Base-by-base conservation (phyloP, 2,329 filamentous ascomycete genomes). In the Aspergillus luchuensis region DNA sequence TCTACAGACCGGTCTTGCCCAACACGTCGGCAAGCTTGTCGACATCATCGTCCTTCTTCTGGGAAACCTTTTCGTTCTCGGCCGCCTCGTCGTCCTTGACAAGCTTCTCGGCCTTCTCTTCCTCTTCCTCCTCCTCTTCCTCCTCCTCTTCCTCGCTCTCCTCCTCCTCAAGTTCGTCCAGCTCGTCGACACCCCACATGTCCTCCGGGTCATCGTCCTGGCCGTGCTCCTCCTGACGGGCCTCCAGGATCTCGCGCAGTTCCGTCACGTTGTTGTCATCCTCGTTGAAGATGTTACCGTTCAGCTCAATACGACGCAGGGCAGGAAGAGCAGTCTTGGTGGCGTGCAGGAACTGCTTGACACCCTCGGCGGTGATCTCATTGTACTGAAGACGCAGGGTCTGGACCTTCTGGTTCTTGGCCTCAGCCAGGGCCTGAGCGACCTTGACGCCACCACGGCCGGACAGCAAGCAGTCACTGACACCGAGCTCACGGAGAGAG, bases 281-380 rank as follows among this genome's bases (percentile, higher is more conserved):
- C 76, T 97, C 93, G 8, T 85, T 82, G 69, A 99, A 97, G 74
- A 92, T 95, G 81, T 99, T 99, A 54, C 95, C 95, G 75, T 99
- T 98, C 67, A 99, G 81, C 79, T 98, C 95, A 53, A 99, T 86
- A 70, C 93, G 89, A 79, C 89, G 90, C 66, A 99, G 80, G 11
- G 85, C 85, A 1, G 92, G 92, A 8, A 99, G 84, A 2, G 84
- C 82, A 8, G 84, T 80, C 69, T 87, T 86, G 4, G 87, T 87
- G 2, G 91, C 91, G 19, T 85, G 80, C 3, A 89, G 85, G 57
- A 99, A 82, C 2, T 83, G 85, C 72, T 90, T 88, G 53, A 98
- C 77, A 17, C 89, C 91, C 59, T 87, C 84, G 0, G 88, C 82
- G 43, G 91, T 92, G 72, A 99, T 95, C 67, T 99, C 95, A 79